phyloP scores from a whole-genome alignment of 1,284 basidiomycete genomes.

The Coniferiporia sulphurascens region DNA sequence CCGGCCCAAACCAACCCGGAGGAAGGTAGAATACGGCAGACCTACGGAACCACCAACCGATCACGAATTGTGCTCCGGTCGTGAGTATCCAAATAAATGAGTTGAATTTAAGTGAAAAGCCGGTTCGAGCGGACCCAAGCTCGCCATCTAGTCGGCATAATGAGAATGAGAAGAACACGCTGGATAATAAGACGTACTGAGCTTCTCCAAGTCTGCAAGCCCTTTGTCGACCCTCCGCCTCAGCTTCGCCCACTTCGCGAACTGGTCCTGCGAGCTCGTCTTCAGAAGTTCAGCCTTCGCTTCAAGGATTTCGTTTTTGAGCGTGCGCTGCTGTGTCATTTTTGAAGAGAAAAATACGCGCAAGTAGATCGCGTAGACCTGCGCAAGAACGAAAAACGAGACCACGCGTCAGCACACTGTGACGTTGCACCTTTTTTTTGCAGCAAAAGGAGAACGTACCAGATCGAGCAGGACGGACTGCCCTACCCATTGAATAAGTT shows the following conservation, averaged over 20 bases:
- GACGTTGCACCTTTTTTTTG: neutral
- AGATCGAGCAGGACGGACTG: constrained; percentile 74
- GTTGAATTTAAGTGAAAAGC: constrained; percentile 75
- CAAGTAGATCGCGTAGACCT: constrained; percentile 71
- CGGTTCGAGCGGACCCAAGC: constrained; percentile 56
- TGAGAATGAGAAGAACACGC: neutral
- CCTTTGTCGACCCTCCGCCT: constrained; percentile 90
- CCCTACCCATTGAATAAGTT: constrained; percentile 85
- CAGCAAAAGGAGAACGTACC: constrained; percentile 42
- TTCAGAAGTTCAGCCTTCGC: constrained; percentile 83
- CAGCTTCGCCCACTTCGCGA: constrained; percentile 98
- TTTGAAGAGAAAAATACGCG: constrained; percentile 56
- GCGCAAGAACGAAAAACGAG: constrained; percentile 1
- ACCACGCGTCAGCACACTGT: constrained; percentile 14
- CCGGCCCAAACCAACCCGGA: constrained; percentile 79
- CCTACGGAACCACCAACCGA: constrained; percentile 87
- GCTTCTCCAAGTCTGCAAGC: constrained; percentile 87
- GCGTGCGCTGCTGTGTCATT: constrained; percentile 52
- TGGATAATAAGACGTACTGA: constrained; percentile 59
- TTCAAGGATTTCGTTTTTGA: constrained; percentile 74
- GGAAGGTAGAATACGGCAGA: constrained; percentile 91
- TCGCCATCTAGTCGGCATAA: constrained; percentile 54
- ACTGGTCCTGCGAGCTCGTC: constrained; percentile 95
- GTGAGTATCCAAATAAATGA: constrained; percentile 75
- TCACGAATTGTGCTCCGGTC: constrained; percentile 74